A percentile compares a stretch with the other conserved stretches of the same genome.
Conservation (phyloP, 257 asterid genomes). For the Linderniella brevidens region DNA sequence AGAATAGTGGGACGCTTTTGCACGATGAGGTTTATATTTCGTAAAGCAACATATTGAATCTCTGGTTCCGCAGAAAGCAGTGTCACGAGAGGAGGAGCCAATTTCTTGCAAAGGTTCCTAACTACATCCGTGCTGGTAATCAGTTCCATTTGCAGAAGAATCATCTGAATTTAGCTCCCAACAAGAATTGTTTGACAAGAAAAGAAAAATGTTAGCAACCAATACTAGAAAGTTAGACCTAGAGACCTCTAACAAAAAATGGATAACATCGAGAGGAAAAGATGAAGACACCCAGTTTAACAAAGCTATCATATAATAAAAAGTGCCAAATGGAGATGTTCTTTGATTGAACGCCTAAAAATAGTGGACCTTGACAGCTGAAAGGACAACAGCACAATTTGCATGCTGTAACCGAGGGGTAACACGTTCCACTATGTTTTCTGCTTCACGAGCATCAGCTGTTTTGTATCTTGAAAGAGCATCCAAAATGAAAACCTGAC, state of each 20-base stretch:
- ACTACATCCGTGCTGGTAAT: slow-evolving; percentile 95
- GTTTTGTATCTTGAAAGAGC: slow-evolving; percentile 95
- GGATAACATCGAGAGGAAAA: too few relatives aligned
- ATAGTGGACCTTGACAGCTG: slow-evolving; percentile 81
- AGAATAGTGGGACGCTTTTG: slow-evolving; percentile 94
- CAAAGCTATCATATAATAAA: slow-evolving; percentile 1
- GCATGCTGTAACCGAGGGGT: slow-evolving; percentile 99
- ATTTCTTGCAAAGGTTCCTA: slow-evolving; percentile 95
- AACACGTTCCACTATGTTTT: slow-evolving; percentile 90
- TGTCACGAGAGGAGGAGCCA: slow-evolving; percentile 99
- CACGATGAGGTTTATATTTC: slow-evolving; percentile 92
- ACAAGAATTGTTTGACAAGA: neutral
- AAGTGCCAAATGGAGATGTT: neutral
- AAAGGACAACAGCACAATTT: slow-evolving; percentile 97
- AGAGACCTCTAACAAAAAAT: too few relatives aligned
- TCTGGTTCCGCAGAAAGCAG: slow-evolving; percentile 95
- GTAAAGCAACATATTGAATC: slow-evolving; percentile 85
- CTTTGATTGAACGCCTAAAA: slow-evolving; percentile 10
- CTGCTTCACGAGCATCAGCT: slow-evolving; percentile 97
- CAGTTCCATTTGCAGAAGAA: slow-evolving; percentile 98
- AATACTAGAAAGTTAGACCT: neutral
- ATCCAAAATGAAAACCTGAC: slow-evolving; percentile 98
- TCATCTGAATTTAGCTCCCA: slow-evolving; percentile 41
- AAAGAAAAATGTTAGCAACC: slow-evolving; percentile 3
- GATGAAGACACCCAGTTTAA: too few relatives aligned